Conservation (phyloP, 306 rosid genomes). For the Pterocarpus macrocarpus region DNA sequence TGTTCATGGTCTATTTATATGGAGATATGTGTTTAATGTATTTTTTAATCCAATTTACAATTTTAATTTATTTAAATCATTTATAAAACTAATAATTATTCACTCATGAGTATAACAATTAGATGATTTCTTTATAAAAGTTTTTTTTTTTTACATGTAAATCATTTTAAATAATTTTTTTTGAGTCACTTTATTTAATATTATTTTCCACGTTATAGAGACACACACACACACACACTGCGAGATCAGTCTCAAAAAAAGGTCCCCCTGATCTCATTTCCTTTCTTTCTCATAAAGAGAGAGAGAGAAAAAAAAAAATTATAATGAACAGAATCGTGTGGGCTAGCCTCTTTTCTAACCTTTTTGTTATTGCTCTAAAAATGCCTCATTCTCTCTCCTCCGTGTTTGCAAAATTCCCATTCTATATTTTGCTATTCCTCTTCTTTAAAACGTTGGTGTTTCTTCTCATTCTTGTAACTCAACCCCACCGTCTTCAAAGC, state of each 20-base stretch:
- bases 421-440: slow-evolving; percentile 7
- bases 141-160: too few relatives aligned
- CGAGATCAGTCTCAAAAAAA: slow-evolving; percentile 57
- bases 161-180: background rate
- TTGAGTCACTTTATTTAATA: background rate
- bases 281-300: slow-evolving; percentile 2
- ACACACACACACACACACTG: background rate
- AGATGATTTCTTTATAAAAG: too few relatives aligned
- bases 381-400: background rate
- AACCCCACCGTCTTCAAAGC: slow-evolving; percentile 16
- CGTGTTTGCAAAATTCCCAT: slow-evolving; percentile 26
- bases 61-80: too few relatives aligned
- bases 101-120: too few relatives aligned
- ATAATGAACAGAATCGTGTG: slow-evolving; percentile 49
- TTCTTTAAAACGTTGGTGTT: slow-evolving; percentile 44
- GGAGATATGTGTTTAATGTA: too few relatives aligned
- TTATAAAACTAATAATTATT: too few relatives aligned
- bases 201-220: background rate
- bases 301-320: background rate
- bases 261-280: slow-evolving; percentile 51
- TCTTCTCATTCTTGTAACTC: slow-evolving; percentile 41
- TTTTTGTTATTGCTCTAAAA: slow-evolving; percentile 13
- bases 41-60: too few relatives aligned
- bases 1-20: too few relatives aligned
- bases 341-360: slow-evolving; percentile 33